These are phyloP conservation scores for Ambrosia hybrid DNA, from an alignment of 140 eudicot genomes.

Conservation along the genomic window DNA sequence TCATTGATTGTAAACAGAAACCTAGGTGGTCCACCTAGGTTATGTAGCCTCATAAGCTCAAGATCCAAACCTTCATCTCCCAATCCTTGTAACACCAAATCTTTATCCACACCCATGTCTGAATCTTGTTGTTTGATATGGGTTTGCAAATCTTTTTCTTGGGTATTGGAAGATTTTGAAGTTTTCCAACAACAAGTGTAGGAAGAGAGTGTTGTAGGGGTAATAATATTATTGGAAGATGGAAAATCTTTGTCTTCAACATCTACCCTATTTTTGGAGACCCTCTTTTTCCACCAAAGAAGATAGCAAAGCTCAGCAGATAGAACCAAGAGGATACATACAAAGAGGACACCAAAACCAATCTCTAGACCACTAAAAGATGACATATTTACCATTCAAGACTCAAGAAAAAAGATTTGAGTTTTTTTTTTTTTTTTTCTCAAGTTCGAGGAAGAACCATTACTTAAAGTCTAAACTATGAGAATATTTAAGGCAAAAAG, in stretches of 20 bases:
- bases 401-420: constrained; percentile 11
- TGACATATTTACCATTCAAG: constrained; percentile 49
- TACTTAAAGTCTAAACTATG: constrained; percentile 21
- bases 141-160: constrained; percentile 38
- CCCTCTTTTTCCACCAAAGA: constrained; percentile 70
- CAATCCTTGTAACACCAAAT: constrained; percentile 36
- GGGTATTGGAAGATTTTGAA: constrained; percentile 38
- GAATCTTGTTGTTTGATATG: constrained; percentile 49
- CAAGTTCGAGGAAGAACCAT: constrained; percentile 32
- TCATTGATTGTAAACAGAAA: constrained; percentile 87
- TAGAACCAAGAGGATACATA: constrained; percentile 59
- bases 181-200: constrained; percentile 60
- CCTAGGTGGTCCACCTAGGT: constrained; percentile 89
- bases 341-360: constrained; percentile 72
- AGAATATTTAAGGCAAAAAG: constrained; percentile 34
- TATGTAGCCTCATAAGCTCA: constrained; percentile 85
- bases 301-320: constrained; percentile 70
- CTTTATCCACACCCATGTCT: constrained; percentile 38
- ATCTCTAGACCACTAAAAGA: constrained; percentile 69
- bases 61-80: constrained; percentile 64
- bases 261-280: constrained; percentile 22
- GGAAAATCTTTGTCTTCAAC: constrained; percentile 38
- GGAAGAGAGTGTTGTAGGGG: constrained; percentile 26
- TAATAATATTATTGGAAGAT: constrained; percentile 21
- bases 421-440: constrained; percentile 14